Conservation (phyloP, 345 rosid genomes). For the Carallia pectinifolia region DNA sequence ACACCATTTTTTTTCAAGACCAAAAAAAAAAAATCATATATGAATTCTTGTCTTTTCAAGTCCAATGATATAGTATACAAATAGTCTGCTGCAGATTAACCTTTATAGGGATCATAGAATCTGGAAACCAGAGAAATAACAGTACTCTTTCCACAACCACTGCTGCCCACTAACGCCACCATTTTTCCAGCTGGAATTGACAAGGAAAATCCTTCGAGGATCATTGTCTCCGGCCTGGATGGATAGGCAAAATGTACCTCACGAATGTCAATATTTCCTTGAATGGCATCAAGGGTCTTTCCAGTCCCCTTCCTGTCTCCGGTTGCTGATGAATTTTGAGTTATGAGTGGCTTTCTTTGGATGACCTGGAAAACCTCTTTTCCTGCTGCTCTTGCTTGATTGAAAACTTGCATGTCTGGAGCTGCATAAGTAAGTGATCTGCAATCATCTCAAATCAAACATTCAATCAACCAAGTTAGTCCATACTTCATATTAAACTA, state of each 20-base stretch:
- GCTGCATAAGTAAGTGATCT: constrained; percentile 67
- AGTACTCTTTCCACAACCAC: constrained; percentile 70
- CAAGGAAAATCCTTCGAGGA: constrained; percentile 53
- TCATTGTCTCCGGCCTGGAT: constrained; percentile 42
- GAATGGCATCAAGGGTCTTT: constrained; percentile 20
- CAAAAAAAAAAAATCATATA: neutral
- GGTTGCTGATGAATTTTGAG: constrained; percentile 13
- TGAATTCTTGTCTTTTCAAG: neutral
- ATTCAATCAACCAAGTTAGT: no score
- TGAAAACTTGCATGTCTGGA: constrained; percentile 66
- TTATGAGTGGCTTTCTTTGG: constrained; percentile 40
- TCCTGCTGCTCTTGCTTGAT: constrained; percentile 67
- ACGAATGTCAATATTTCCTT: constrained; percentile 47
- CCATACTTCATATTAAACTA: no score
- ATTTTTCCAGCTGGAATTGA: constrained; percentile 59
- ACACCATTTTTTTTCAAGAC: no score
- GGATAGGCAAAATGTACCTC: constrained; percentile 53
- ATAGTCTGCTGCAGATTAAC: constrained; percentile 16
- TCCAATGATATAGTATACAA: no score
- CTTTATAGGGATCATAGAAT: constrained; percentile 58
- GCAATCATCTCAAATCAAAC: constrained; percentile 13
- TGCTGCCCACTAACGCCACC: constrained; percentile 57
- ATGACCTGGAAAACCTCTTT: constrained; percentile 52
- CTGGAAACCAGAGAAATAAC: constrained; percentile 54
- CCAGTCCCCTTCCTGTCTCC: constrained; percentile 3